These are phyloP conservation scores for Coriaria nepalensis DNA, from an alignment of 306 rosid species.

Conservation along the genomic window DNA sequence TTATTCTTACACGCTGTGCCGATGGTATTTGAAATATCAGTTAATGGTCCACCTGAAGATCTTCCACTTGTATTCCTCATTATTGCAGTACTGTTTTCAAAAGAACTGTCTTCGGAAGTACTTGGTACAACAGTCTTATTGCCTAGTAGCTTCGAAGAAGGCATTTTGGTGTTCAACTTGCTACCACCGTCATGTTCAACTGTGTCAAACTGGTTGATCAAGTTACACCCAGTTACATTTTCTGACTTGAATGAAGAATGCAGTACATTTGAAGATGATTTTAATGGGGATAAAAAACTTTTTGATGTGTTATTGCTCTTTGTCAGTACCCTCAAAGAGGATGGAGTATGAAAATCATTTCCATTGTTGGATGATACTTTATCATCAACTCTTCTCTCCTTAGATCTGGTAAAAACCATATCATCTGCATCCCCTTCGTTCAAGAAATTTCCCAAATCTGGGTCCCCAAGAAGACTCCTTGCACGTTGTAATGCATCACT, in stretches of 20 bases:
- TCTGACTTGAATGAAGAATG: conserved; percentile 26
- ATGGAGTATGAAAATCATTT: conserved; percentile 23
- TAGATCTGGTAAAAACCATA: conserved; percentile 19
- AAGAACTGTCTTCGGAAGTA: conserved; percentile 15
- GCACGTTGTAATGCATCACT: conserved; percentile 71
- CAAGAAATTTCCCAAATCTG: conserved; percentile 58
- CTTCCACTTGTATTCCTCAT: conserved; percentile 21
- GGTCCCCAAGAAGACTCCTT: conserved; percentile 73
- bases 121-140: conserved; percentile 11
- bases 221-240: conserved; percentile 38
- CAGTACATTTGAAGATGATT: conserved; percentile 21
- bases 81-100: conserved; percentile 22
- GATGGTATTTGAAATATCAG: conserved; percentile 50
- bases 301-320: conserved; percentile 17
- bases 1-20: conserved; percentile 18
- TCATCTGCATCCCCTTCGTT: conserved; percentile 28
- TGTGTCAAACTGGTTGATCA: conserved; percentile 51
- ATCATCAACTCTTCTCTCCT: conserved; percentile 10
- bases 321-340: conserved; percentile 12
- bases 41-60: conserved; percentile 33
- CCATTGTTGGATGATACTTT: conserved; percentile 12
- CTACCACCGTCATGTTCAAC: conserved; percentile 31
- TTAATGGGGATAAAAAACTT: conserved; percentile 35
- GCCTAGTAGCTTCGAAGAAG: conserved; percentile 20
- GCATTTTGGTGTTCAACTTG: conserved; percentile 17